Evolutionary conservation across 306 rosid species (phyloP), one percentile per base, ranked within the genome.

Genomic region (Lotus japonicus): DNA sequence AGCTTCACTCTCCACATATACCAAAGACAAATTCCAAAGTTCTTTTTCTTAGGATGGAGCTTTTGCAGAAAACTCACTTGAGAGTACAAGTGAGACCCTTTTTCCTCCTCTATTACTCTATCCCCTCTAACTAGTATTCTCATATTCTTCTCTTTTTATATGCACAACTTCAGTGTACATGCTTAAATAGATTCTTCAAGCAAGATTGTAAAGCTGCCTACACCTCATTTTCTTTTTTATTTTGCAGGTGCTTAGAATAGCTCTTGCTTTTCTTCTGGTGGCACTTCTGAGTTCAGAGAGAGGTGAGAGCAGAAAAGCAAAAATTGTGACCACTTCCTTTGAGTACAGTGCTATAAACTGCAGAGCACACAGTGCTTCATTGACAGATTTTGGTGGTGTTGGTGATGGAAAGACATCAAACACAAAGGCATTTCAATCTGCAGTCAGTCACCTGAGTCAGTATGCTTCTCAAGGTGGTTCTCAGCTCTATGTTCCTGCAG

Each of bases 381-480:
- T 90, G 86, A 66, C 82, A 2, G 97, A 90, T n/a, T 90, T 77
- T 52, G 97, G 97, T 45, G 97, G 90, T 10, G 92, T 90, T 50
- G 97, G 97, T 4, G 97, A 90, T 70, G 97, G 97, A 65, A 57
- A 16, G 6, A 86, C 97, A 18, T 88, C 92, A 0, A 90, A 90
- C 79, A 88, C 97, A 57, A 75, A 80, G 80, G 95, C 95, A 6
- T 90, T 90, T 77, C 77, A 83, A 68, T 59, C 87, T 4, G 97
- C 97, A 33, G 77, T 88, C 9, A 64, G 59, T 14, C 66, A 79
- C 36, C 73, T 90, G 53, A 81, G 87, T 36, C 88, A 86, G 83
- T 90, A 76, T 75, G 64, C 70, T n/a, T 72, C 85, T 5, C 74
- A 74, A 14, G 97, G 92, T n/a, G 95, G 97, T 1, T 66, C 95